Evolutionary conservation across 2,329 filamentous ascomycete species (phyloP), one percentile per base, ranked within the genome.

Genomic region (Aplosporella prunicola): DNA sequence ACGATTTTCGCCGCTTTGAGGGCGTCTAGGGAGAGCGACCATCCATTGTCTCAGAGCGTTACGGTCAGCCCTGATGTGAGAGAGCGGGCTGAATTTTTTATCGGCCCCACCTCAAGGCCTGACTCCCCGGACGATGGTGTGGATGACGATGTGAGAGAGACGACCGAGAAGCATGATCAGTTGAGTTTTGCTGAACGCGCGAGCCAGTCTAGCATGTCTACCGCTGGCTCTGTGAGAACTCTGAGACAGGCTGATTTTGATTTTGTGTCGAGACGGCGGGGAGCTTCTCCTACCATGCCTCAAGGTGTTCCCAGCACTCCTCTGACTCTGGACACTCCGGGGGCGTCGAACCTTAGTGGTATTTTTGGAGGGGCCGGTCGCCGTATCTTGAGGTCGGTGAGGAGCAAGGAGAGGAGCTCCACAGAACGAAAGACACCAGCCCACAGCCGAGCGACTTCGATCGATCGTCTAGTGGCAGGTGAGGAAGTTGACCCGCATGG

Each of bases 41-140:
- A 89, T 55, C 82, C 83, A 14, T 62, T 89, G 27, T 76, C 82
- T 13, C 80, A 84, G 47, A 88, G 82, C 53, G 72, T 83, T 32
- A 78, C 75, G 23, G 81, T 74, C 13, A 83, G 78, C 51, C 82
- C 82, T 1, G 74, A 79, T 32, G 58, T 64, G 10, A 55, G 45
- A 28, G 57, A 62, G 29, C 47, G 51, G 23, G 38, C 46, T 4
- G 56, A 46, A 17, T 62, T 52, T 42, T 61, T 62, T 27, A 31
- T 60, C 61, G 45, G 59, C 42, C 48, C 57, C 24, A 51, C 53
- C 41, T 60, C 61, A 40, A 60, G 58, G 32, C 60, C 60, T 24
- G 57, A 61, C 29, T 61, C 65, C 39, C 61, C 58, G 29, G 51
- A 40, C 13, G 17, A 59, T 48, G 51, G 50, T 30, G 47, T 43